A percentile compares a stretch with the other conserved stretches of the same genome.
These are phyloP conservation scores for Pseudocercospora cruenta DNA, from an alignment of 2,329 filamentous ascomycete genomes.

Conservation along the genomic window DNA sequence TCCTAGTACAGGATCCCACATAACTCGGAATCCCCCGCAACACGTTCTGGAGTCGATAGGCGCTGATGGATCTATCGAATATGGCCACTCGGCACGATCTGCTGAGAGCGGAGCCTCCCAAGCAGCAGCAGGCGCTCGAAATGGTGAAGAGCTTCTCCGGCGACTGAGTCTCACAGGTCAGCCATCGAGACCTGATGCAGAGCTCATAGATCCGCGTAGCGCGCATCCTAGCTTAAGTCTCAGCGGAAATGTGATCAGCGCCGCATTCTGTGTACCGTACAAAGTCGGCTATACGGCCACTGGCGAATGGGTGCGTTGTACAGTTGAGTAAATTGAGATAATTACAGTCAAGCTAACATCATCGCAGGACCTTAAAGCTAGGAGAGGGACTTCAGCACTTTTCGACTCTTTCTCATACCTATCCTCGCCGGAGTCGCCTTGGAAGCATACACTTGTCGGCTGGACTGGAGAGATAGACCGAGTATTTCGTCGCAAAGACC, in stretches of 20 bases:
- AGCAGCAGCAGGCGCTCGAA: conserved; percentile 49
- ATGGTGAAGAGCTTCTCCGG: conserved; percentile 56
- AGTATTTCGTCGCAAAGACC: conserved; percentile 34
- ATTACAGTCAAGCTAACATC: conserved; percentile 21
- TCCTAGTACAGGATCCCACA: conserved; percentile 11
- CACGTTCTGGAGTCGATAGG: conserved; percentile 30
- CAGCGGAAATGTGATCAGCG: conserved; percentile 66
- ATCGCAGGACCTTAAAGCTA: conserved; percentile 69
- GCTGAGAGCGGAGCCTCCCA: conserved; percentile 44
- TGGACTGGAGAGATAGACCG: conserved; percentile 80
- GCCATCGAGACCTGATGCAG: conserved; percentile 43
- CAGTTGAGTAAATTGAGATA: neutral
- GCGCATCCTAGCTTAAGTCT: conserved; percentile 62
- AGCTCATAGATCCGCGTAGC: conserved; percentile 57
- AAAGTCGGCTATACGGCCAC: conserved; percentile 57
- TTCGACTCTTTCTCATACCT: conserved; percentile 90
- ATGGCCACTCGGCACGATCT: conserved; percentile 11
- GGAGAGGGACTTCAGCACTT: conserved; percentile 85
- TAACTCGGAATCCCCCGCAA: conserved; percentile 19
- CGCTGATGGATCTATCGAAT: conserved; percentile 18
- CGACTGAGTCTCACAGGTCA: conserved; percentile 54
- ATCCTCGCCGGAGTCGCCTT: conserved; percentile 78
- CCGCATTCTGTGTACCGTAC: conserved; percentile 66
- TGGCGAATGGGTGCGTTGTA: conserved; percentile 58
- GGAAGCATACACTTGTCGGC: conserved; percentile 90